Base-by-base conservation (phyloP, 441 rosid genomes). In the Erodium texanum region DNA sequence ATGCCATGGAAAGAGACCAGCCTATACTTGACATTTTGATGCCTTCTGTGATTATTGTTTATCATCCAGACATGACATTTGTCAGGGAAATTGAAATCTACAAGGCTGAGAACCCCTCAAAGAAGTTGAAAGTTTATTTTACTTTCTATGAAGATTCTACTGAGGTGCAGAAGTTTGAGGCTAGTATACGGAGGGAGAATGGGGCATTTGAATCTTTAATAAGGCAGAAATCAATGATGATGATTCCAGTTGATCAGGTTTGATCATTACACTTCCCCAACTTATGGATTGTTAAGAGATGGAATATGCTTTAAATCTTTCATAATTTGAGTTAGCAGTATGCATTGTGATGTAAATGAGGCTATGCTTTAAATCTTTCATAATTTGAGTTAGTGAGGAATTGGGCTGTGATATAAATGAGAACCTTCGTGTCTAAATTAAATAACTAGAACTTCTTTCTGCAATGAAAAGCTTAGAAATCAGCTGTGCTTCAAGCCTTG, bases 171-270 rank as follows among this genome's bases (percentile, higher is more conserved):
- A 94, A 92, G 81, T 94, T 94, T 68, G 97, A 94, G 82, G 96
- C 99, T 68, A 87, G 96, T 74, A 89, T 94, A 59, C 89, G 88
- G 43, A 84, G 89, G 75, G 98, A 94, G 78, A 89, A 94, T 81
- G 88, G 87, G 73, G 97, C 98, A 5, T 94, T 91, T 81, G 99
- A 92, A 76, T 88, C 99, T 62, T 74, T 94, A 83, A 92, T 94
- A 77, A 78, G 98, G 79, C 99, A 88, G 83, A 94, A 94, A 76
- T 89, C 97, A 24, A 14, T 83, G 85, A 94, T 91, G 99, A 87
- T 92, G 87, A 89, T 94, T 76, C 96, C 98, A 59, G 91, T 94
- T 29, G 87, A 92, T 80, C 98, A 88, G 93, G 96, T 94, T 72
- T 68, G 72, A 29, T 67, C 68, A 68, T 73, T 66, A 64, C 16